Evolutionary conservation across 2,329 filamentous ascomycete species (phyloP).

Genomic region (Arachnomyces sp.): DNA sequence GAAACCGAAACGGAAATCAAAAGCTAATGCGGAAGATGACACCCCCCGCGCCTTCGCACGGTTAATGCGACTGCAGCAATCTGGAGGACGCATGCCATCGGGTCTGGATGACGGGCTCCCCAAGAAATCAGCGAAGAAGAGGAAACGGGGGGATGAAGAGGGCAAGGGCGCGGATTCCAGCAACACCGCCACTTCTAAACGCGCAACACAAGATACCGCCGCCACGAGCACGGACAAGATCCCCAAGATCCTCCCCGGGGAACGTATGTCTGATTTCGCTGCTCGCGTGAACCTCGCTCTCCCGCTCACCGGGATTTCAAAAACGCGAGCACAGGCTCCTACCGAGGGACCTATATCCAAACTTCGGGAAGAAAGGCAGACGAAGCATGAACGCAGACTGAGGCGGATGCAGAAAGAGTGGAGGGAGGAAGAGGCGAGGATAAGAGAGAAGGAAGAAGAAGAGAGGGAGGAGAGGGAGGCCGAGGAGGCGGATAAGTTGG

Average conservation of each 20-base stretch:
- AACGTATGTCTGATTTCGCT: slow-evolving; percentile 72
- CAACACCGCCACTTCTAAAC: slow-evolving; percentile 9
- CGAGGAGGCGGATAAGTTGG: slow-evolving; percentile 53
- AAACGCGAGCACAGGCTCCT: slow-evolving; percentile 33
- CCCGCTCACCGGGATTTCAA: slow-evolving; percentile 62
- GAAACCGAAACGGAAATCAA: slow-evolving; percentile 21
- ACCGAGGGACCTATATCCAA: slow-evolving; percentile 18
- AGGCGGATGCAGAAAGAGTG: slow-evolving; percentile 51
- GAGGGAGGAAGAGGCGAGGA: slow-evolving; percentile 45
- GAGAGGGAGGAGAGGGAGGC: slow-evolving; percentile 61
- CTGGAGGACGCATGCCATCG: slow-evolving; percentile 22
- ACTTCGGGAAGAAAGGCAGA: slow-evolving; percentile 52
- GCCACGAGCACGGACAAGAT: slow-evolving; percentile 15
- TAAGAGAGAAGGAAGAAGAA: slow-evolving; percentile 68
- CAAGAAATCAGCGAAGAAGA: slow-evolving; percentile 39
- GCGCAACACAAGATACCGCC: slow-evolving; percentile 10
- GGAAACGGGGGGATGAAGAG: slow-evolving; percentile 31
- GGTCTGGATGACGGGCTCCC: slow-evolving; percentile 61
- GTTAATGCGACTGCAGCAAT: slow-evolving; percentile 53
- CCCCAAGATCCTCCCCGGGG: slow-evolving; percentile 71
- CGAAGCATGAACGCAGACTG: slow-evolving; percentile 76
- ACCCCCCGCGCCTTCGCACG: slow-evolving; percentile 81
- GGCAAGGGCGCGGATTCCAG: slow-evolving; percentile 12
- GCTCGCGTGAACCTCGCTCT: slow-evolving; percentile 77
- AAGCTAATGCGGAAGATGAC: slow-evolving; percentile 52